Percentiles rank a stretch among this genome's conserved stretches.
These are phyloP conservation scores for Diutina sp. DNA, from an alignment of 1,139 yeast species.

Conservation along the genomic window DNA sequence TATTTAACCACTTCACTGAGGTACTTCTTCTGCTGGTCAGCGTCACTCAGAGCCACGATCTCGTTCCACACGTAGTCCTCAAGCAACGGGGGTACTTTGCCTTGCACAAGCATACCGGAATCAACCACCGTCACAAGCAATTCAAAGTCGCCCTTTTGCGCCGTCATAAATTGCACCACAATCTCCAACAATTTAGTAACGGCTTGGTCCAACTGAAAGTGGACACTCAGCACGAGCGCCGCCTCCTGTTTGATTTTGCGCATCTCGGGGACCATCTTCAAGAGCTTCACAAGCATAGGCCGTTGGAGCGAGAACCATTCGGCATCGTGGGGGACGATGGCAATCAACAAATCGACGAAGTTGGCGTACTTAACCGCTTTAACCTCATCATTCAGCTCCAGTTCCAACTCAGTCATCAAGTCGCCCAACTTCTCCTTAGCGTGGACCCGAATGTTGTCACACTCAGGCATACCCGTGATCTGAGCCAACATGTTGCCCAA, in stretches of 20 bases:
- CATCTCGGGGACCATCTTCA: conserved; percentile 33
- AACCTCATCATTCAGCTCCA: conserved; percentile 37
- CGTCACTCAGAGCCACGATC: conserved; percentile 41
- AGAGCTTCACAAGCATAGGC: conserved; percentile 33
- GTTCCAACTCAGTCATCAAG: conserved; percentile 21
- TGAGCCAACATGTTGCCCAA: conserved; percentile 57
- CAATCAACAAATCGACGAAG: conserved; percentile 47
- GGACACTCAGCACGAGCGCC: conserved; percentile 45
- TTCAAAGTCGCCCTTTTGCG: conserved; percentile 17
- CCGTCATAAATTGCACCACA: conserved; percentile 34
- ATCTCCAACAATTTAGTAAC: conserved; percentile 46
- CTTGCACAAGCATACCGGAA: conserved; percentile 31
- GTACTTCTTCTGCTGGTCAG: conserved; percentile 33
- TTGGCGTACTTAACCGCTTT: conserved; percentile 61
- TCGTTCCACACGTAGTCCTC: conserved; percentile 46
- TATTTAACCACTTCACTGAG: conserved; percentile 41
- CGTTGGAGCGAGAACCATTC: conserved; percentile 53
- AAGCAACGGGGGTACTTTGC: conserved; percentile 33
- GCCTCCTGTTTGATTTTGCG: conserved; percentile 17
- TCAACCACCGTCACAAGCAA: conserved; percentile 37
- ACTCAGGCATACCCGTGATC: conserved; percentile 46
- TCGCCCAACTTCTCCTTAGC: conserved; percentile 39
- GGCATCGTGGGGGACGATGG: conserved; percentile 37
- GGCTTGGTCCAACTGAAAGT: conserved; percentile 67
- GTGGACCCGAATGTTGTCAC: conserved; percentile 41